A percentile compares a stretch with the other conserved stretches of the same genome.
Evolutionary conservation across 768 basidiomycete genomes (phyloP).

Genomic region (Coprinopsis marcescibilis): DNA sequence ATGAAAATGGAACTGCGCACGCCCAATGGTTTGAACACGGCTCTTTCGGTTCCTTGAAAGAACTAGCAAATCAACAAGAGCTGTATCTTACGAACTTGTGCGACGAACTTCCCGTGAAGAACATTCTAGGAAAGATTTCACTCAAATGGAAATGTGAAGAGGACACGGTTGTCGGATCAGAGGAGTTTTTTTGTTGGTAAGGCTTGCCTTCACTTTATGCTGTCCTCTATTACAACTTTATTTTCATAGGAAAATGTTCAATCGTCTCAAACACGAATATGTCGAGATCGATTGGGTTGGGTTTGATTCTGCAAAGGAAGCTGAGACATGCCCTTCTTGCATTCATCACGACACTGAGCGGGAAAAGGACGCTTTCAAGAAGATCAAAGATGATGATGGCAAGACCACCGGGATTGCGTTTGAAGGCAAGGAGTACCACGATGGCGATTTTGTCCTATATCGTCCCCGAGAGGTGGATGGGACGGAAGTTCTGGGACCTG

Average conservation of each 20-base stretch:
- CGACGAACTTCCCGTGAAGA: slow-evolving; percentile 30
- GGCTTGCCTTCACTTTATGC: slow-evolving; percentile 8
- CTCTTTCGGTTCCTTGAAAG: slow-evolving; percentile 51
- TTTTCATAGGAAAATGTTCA: slow-evolving; percentile 42
- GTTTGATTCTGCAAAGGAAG: slow-evolving; percentile 22
- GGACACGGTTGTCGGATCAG: slow-evolving; percentile 20
- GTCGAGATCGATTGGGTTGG: too few species aligned
- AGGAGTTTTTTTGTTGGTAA: slow-evolving; percentile 57
- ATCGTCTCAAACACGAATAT: too few species aligned
- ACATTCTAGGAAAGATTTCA: slow-evolving; percentile 43
- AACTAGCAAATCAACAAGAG: slow-evolving; percentile 59
- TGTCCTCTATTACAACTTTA: neutral
- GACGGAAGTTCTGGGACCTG: slow-evolving; percentile 21
- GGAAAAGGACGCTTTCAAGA: slow-evolving; percentile 12
- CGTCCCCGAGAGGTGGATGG: slow-evolving; percentile 30
- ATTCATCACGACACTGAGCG: slow-evolving; percentile 24
- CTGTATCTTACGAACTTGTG: slow-evolving; percentile 59
- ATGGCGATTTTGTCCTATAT: slow-evolving; percentile 56
- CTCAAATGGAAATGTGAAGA: slow-evolving; percentile 31
- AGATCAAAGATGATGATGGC: slow-evolving; percentile 25
- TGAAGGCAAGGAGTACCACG: slow-evolving; percentile 48
- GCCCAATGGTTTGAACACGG: slow-evolving; percentile 75
- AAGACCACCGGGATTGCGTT: slow-evolving; percentile 37
- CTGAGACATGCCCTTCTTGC: slow-evolving; percentile 53
- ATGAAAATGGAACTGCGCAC: slow-evolving; percentile 42